These are phyloP conservation scores for Ophiostoma ips DNA, from an alignment of 2,329 filamentous ascomycete species.

Conservation along the genomic window DNA sequence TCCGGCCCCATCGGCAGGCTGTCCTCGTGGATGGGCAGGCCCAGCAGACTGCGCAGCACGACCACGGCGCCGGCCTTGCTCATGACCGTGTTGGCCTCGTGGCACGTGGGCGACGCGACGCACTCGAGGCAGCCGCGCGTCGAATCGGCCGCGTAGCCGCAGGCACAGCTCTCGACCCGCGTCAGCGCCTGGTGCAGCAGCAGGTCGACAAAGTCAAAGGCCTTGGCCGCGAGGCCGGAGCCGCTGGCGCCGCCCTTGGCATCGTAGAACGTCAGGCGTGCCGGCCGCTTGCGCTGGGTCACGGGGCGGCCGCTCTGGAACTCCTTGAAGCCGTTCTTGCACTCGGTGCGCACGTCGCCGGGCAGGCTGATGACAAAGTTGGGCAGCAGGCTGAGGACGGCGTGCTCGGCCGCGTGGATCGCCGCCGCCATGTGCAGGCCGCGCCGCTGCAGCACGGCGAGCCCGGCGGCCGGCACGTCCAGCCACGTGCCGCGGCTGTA, in stretches of 20 bases:
- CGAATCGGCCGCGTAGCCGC: conserved; percentile 51
- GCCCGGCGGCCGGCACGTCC: conserved; percentile 65
- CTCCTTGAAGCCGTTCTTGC: conserved; percentile 80
- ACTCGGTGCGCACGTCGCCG: conserved; percentile 87
- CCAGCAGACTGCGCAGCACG: conserved; percentile 62
- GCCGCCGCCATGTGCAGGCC: conserved; percentile 72
- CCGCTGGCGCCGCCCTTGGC: conserved; percentile 77
- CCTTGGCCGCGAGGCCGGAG: conserved; percentile 78
- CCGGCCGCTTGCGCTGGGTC: conserved; percentile 64
- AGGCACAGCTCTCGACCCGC: conserved; percentile 63
- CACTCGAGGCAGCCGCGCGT: conserved; percentile 94
- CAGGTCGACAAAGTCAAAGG: conserved; percentile 80
- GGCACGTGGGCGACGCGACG: conserved; percentile 72
- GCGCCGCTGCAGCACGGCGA: conserved; percentile 62
- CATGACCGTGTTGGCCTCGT: conserved; percentile 81
- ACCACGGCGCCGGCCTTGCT: conserved; percentile 80
- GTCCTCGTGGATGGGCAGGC: conserved; percentile 67
- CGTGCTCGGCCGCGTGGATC: conserved; percentile 92
- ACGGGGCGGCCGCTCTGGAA: conserved; percentile 36
- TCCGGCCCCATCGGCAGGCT: conserved; percentile 77
- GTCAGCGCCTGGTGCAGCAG: conserved; percentile 63
- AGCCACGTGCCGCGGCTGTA: conserved; percentile 90
- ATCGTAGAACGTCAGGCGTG: conserved; percentile 85
- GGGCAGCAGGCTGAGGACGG: conserved; percentile 72
- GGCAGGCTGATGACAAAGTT: conserved; percentile 84